phyloP scores from a whole-genome alignment of 352 stramenopile species.

The Plasmopara muralis region DNA sequence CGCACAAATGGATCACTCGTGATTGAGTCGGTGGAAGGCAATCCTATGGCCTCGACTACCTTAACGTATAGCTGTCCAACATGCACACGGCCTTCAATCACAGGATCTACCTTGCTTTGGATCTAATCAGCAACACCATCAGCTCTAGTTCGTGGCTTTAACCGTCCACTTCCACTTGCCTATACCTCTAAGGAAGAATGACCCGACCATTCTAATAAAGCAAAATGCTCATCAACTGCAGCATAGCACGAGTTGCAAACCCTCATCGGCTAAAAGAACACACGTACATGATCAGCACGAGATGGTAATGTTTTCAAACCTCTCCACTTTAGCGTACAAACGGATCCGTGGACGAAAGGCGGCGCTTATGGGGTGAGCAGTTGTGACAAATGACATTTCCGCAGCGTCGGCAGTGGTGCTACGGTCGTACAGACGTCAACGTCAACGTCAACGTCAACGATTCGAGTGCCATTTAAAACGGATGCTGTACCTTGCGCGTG shows the following conservation, averaged over 20 bases:
- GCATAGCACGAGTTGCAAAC: constrained; percentile 85
- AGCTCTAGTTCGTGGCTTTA: background rate
- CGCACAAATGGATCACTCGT: constrained; percentile 82
- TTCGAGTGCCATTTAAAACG: background rate
- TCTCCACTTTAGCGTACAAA: constrained; percentile 45
- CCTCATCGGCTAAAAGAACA: constrained; percentile 55
- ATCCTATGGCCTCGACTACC: constrained; percentile 75
- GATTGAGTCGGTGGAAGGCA: constrained; percentile 83
- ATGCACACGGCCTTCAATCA: constrained; percentile 76
- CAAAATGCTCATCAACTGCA: constrained; percentile 78
- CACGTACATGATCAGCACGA: constrained; percentile 6
- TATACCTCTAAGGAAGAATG: constrained; percentile 60
- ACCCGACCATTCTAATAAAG: constrained; percentile 77
- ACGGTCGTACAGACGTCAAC: constrained; percentile 5
- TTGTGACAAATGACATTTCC: constrained; percentile 84
- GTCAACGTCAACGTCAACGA: background rate
- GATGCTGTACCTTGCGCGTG: constrained; percentile 56
- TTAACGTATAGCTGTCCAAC: constrained; percentile 85
- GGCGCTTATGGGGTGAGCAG: constrained; percentile 79
- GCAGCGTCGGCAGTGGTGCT: constrained; percentile 80
- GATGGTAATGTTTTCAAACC: background rate
- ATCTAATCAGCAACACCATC: constrained; percentile 22
- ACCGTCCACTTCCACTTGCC: background rate
- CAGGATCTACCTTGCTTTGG: constrained; percentile 62
- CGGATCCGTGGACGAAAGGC: constrained; percentile 71